phyloP scores from a whole-genome alignment of 805 yeast species.

The Metschnikowia aberdeeniae region DNA sequence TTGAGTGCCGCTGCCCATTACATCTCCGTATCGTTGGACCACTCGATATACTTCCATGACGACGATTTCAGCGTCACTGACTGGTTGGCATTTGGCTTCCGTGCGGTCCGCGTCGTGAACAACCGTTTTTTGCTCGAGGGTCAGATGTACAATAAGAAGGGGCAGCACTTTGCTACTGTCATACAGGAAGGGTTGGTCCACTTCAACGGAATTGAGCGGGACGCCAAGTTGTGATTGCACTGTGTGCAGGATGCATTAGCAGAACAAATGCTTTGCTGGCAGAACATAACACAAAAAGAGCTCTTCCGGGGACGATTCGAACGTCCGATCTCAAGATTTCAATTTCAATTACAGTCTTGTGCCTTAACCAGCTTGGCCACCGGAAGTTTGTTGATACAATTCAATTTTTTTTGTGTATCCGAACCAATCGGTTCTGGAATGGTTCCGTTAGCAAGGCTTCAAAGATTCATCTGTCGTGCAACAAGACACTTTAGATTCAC shows the following conservation, averaged over 20 bases:
- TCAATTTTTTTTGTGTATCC: background rate
- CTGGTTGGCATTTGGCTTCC: constrained; percentile 50
- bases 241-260: too few species aligned
- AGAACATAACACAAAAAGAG: background rate
- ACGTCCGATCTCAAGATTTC: constrained; percentile 1
- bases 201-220: constrained; percentile 23
- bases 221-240: constrained; percentile 9
- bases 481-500: too few species aligned
- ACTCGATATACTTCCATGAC: constrained; percentile 62
- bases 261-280: background rate
- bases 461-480: too few species aligned
- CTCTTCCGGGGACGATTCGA: background rate
- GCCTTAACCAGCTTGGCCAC: constrained; percentile 2
- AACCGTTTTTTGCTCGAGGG: constrained; percentile 55
- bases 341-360: background rate
- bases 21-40: constrained; percentile 62
- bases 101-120: constrained; percentile 46
- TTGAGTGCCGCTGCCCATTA: constrained; percentile 23
- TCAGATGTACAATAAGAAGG: constrained; percentile 49
- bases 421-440: too few species aligned
- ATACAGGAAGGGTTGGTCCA: constrained; percentile 61
- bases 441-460: too few species aligned
- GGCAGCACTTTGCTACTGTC: constrained; percentile 53
- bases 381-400: background rate
- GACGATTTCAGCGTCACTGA: constrained; percentile 34